phyloP scores from a whole-genome alignment of 2,329 filamentous ascomycete species.

The Arachnomyces sp. region DNA sequence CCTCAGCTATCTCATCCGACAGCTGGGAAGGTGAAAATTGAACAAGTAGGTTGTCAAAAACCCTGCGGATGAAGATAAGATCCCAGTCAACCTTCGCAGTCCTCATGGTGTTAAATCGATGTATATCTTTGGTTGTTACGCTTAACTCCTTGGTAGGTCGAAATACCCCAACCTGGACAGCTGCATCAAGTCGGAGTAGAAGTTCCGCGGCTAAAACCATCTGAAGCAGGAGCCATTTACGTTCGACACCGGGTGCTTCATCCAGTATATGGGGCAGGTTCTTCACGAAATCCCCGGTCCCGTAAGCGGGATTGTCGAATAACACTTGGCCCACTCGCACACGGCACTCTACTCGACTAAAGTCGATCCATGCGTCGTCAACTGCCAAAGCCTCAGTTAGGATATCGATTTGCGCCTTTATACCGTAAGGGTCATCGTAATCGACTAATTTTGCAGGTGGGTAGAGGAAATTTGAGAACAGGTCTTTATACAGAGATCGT shows the following conservation, averaged over 20 bases:
- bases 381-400: slow-evolving; percentile 35
- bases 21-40: slow-evolving; percentile 13
- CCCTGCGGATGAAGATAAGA: slow-evolving; percentile 44
- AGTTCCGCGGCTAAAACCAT: slow-evolving; percentile 48
- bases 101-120: slow-evolving; percentile 38
- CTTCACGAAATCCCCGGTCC: slow-evolving; percentile 24
- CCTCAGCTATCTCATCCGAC: too few relatives aligned
- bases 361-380: slow-evolving; percentile 40
- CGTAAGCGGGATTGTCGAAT: slow-evolving; percentile 32
- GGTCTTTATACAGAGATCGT: slow-evolving; percentile 23
- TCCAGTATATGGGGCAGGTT: slow-evolving; percentile 18
- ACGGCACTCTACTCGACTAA: slow-evolving; percentile 39
- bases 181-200: slow-evolving; percentile 45
- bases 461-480: slow-evolving; percentile 33
- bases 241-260: slow-evolving; percentile 28
- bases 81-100: slow-evolving; percentile 50
- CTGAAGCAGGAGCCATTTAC: slow-evolving; percentile 48
- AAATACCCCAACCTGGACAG: slow-evolving; percentile 33
- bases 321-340: slow-evolving; percentile 39
- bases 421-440: slow-evolving; percentile 22
- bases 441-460: slow-evolving; percentile 24
- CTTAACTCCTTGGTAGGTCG: slow-evolving; percentile 30
- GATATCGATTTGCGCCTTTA: slow-evolving; percentile 40
- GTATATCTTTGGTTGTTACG: slow-evolving; percentile 36
- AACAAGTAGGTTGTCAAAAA: slow-evolving; percentile 44